Evolutionary conservation across 441 rosid genomes (phyloP).

Genomic region (Gossypium laxum): DNA sequence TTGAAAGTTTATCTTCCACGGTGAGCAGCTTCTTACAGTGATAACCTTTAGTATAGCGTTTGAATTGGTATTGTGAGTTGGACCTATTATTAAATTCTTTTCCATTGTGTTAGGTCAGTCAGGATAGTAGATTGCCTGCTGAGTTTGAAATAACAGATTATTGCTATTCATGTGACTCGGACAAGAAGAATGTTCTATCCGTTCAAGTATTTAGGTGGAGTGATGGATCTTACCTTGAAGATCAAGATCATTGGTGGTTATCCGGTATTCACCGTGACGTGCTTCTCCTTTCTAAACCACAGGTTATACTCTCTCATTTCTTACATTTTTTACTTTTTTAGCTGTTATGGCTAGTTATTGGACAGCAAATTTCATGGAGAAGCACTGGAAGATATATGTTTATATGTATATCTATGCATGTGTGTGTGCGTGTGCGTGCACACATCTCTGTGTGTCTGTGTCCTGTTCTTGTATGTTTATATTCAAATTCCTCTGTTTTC

Average conservation of each 20-base stretch:
- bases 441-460: no score
- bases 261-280: conserved; percentile 95
- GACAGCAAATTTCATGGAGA: not conserved
- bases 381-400: not conserved
- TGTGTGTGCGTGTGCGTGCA: no score
- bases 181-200: conserved; percentile 74
- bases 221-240: conserved; percentile 98
- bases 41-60: not conserved
- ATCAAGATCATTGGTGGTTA: conserved; percentile 99
- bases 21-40: not conserved
- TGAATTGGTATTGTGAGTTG: not conserved
- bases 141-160: conserved; percentile 90
- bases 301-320: conserved; percentile 33
- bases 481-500: not conserved
- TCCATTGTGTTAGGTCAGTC: conserved; percentile 43
- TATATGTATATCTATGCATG: no score
- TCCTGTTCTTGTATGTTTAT: not conserved
- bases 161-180: conserved; percentile 64
- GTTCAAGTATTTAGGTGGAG: conserved; percentile 98
- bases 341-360: not conserved
- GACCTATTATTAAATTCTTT: conserved; percentile 20
- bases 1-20: not conserved
- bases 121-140: conserved; percentile 95
- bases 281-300: conserved; percentile 90
- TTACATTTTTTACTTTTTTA: not conserved